Evolutionary conservation across 495 filamentous ascomycete species (phyloP).

Genomic region (Penicillium cinerascens): DNA sequence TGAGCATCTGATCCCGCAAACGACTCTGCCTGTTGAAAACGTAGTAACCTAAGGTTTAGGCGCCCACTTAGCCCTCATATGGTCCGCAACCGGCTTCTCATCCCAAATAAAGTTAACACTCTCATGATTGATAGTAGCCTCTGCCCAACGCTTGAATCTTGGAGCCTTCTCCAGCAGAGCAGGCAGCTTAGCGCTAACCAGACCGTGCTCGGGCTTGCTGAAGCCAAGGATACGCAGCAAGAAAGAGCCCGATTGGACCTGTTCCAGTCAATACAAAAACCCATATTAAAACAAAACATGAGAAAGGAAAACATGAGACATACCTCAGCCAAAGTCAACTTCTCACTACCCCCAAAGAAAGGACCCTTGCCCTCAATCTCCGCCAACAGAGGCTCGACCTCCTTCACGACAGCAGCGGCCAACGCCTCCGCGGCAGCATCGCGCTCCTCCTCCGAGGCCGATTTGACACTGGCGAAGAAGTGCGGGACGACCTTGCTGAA

Average conservation of each 20-base stretch:
- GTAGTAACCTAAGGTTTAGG: conserved; percentile 20
- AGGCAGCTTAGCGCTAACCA: conserved; percentile 50
- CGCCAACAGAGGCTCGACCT: conserved; percentile 68
- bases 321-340: conserved; percentile 77
- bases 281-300: not conserved
- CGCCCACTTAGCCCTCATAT: conserved; percentile 22
- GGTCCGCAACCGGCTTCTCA: conserved; percentile 28
- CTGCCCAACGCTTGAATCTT: conserved; percentile 64
- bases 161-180: conserved; percentile 53
- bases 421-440: conserved; percentile 30
- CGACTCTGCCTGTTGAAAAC: not conserved
- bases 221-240: conserved; percentile 55
- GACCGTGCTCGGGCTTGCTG: conserved; percentile 43
- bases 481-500: conserved; percentile 54
- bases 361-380: conserved; percentile 53
- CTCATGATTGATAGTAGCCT: conserved; percentile 57
- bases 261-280: not conserved
- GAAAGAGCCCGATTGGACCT: conserved; percentile 68
- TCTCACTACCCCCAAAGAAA: conserved; percentile 77
- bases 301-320: conserved; percentile 8
- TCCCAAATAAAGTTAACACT: conserved; percentile 68
- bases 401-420: conserved; percentile 58
- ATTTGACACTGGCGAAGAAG: conserved; percentile 42
- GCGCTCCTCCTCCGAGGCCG: conserved; percentile 35
- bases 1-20: conserved; percentile 2